A percentile compares a stretch with the other conserved stretches of the same genome.
These are phyloP conservation scores for Hemisphaericaspora xylanilytica DNA, from an alignment of 1,139 yeast species.

Conservation along the genomic window DNA sequence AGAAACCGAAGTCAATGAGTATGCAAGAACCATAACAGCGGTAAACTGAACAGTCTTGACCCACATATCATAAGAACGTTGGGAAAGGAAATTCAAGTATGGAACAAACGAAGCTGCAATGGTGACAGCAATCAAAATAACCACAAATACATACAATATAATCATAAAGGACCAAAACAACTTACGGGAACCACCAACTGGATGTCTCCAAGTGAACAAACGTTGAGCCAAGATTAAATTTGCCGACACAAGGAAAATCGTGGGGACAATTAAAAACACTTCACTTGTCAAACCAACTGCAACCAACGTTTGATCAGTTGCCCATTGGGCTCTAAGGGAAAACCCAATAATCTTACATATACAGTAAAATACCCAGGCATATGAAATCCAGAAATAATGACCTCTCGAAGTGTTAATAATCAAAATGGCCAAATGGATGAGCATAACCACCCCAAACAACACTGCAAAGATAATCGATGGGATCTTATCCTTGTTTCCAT, in stretches of 20 bases:
- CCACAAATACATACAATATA: conserved; percentile 29
- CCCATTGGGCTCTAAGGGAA: conserved; percentile 32
- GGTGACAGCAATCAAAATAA: conserved; percentile 30
- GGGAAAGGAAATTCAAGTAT: conserved; percentile 29
- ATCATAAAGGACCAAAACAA: conserved; percentile 39
- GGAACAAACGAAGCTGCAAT: conserved; percentile 37
- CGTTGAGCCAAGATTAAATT: conserved; percentile 44
- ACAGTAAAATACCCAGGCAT: conserved; percentile 33
- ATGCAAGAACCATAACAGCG: conserved; percentile 30
- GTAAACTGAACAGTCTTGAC: conserved; percentile 31
- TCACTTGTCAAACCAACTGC: conserved; percentile 32
- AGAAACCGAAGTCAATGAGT: conserved; percentile 35
- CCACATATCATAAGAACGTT: conserved; percentile 21
- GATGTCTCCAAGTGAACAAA: conserved; percentile 48
- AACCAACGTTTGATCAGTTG: conserved; percentile 23
- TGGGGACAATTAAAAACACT: conserved; percentile 33
- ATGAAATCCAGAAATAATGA: conserved; percentile 34
- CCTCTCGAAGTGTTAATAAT: conserved; percentile 32
- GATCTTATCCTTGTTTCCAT: conserved; percentile 21
- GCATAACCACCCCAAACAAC: conserved; percentile 24
- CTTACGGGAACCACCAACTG: conserved; percentile 43
- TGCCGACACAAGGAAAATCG: conserved; percentile 33
- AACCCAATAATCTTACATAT: conserved; percentile 31
- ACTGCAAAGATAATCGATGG: conserved; percentile 34
- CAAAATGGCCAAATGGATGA: conserved; percentile 29